Evolutionary conservation across 2,329 filamentous ascomycete species (phyloP).

Genomic region (Tolypocladium guangdongense): DNA sequence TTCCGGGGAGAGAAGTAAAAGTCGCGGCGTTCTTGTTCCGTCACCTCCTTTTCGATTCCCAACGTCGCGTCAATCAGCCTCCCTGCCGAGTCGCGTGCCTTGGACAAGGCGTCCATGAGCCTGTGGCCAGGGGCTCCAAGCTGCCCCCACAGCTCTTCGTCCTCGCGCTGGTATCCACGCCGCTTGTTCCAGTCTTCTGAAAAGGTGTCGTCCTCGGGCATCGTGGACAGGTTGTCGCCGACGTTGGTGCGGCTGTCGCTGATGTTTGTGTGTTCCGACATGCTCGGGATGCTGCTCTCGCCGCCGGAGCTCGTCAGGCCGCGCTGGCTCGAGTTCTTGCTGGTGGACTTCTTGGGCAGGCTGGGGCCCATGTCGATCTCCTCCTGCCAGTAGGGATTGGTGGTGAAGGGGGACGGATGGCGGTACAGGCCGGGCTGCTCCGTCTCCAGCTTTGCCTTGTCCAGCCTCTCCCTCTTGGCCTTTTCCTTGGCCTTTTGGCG

Average conservation of each 20-base stretch:
- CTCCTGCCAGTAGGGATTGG: conserved; percentile 80
- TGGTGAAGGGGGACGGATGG: conserved; percentile 73
- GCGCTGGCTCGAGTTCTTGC: conserved; percentile 48
- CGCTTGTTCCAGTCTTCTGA: conserved; percentile 58
- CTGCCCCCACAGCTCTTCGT: conserved; percentile 75
- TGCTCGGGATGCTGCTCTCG: conserved; percentile 37
- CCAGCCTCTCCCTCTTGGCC: conserved; percentile 55
- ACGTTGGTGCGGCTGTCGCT: conserved; percentile 24
- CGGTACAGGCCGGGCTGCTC: conserved; percentile 65
- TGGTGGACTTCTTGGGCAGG: conserved; percentile 50
- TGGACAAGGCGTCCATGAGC: conserved; percentile 46
- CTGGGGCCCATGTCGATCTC: conserved; percentile 77
- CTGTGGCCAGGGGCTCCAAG: conserved; percentile 40
- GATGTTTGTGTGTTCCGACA: conserved; percentile 26
- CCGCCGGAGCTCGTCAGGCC: conserved; percentile 47
- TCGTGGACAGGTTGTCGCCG: conserved; percentile 16
- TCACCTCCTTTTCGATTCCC: conserved; percentile 39
- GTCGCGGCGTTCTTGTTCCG: conserved; percentile 42
- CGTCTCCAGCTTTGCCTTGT: conserved; percentile 52
- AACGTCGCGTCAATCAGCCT: conserved; percentile 42
- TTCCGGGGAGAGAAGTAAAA: conserved; percentile 52
- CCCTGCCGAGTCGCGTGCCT: conserved; percentile 45
- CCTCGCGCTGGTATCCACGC: conserved; percentile 70
- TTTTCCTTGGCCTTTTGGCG: conserved; percentile 60
- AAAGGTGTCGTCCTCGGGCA: conserved; percentile 25